A percentile compares a stretch with the other conserved stretches of the same genome.
These are phyloP conservation scores for Magnolia officinalis DNA, from an alignment of 164 flowering plant species.

Conservation along the genomic window DNA sequence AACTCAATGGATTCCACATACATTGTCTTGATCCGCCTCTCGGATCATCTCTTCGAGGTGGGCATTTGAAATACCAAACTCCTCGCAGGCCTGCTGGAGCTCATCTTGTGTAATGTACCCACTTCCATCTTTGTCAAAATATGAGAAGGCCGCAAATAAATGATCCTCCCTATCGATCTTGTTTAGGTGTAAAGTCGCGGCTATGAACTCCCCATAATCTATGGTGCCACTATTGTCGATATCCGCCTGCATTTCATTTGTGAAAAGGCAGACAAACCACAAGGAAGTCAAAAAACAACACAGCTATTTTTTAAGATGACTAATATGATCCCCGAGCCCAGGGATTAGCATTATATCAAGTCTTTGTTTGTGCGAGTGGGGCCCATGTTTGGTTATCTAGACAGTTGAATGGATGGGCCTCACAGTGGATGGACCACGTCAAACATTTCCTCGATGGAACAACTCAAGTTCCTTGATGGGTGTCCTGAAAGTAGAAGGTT, in stretches of 20 bases:
- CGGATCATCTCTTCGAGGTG: slow-evolving; percentile 20
- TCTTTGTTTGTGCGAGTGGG: too few species aligned
- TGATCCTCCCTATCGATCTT: slow-evolving; percentile 23
- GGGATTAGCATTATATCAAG: too few species aligned
- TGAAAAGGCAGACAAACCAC: not conserved
- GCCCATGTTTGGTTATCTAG: too few species aligned
- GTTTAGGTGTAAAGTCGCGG: slow-evolving; percentile 24
- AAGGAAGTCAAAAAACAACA: not conserved
- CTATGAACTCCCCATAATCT: slow-evolving; percentile 26
- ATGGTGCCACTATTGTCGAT: slow-evolving; percentile 23
- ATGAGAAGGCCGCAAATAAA: slow-evolving; percentile 22
- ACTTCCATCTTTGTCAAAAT: slow-evolving; percentile 27
- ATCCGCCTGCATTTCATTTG: slow-evolving; percentile 19
- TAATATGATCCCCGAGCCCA: not conserved
- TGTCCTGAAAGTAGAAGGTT: too few species aligned
- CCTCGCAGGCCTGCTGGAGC: slow-evolving; percentile 27
- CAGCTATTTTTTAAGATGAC: not conserved
- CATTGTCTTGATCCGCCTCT: slow-evolving; percentile 25
- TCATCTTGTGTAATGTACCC: slow-evolving; percentile 23
- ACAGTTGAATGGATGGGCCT: too few species aligned
- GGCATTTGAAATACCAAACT: slow-evolving; percentile 19
- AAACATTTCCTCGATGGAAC: too few species aligned
- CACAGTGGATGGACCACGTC: too few species aligned
- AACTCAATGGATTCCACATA: slow-evolving; percentile 5
- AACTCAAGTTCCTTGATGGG: too few species aligned